These are phyloP conservation scores for Amylocystis lapponica DNA, from an alignment of 768 basidiomycete species.

Conservation along the genomic window DNA sequence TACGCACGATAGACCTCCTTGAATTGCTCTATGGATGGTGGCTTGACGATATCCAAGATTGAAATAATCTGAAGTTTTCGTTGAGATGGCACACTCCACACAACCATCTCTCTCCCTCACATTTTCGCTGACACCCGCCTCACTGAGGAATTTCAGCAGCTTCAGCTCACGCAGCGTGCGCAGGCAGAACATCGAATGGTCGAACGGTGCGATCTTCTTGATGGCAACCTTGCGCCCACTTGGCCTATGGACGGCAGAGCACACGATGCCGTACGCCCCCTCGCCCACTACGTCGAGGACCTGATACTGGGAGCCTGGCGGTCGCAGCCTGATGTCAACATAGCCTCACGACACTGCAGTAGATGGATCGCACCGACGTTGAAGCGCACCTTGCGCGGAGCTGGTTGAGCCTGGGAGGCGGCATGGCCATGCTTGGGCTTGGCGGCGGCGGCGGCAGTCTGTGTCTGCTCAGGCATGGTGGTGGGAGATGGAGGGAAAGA, in stretches of 20 bases:
- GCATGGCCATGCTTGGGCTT: conserved; percentile 43
- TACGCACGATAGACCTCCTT: conserved; percentile 76
- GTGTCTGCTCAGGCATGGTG: conserved; percentile 20
- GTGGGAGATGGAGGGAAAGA: conserved; percentile 3
- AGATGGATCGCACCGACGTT: conserved; percentile 59
- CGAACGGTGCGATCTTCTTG: conserved; percentile 93
- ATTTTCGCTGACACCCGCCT: conserved; percentile 87
- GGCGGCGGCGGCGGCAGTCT: conserved; percentile 14
- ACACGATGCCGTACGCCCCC: conserved; percentile 92
- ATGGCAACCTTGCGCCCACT: conserved; percentile 88
- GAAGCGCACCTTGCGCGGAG: conserved; percentile 82
- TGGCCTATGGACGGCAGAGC: conserved; percentile 75
- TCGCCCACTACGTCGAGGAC: conserved; percentile 87
- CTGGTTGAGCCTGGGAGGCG: conserved; percentile 39
- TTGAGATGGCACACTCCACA: neutral
- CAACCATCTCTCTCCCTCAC: conserved; percentile 32
- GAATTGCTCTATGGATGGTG: conserved; percentile 73
- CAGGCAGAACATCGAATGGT: conserved; percentile 90
- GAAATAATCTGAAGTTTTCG: conserved; percentile 73
- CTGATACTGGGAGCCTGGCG: conserved; percentile 47
- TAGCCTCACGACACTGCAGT: neutral
- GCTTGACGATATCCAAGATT: conserved; percentile 85
- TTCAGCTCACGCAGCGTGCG: conserved; percentile 55
- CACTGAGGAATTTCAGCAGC: conserved; percentile 71
- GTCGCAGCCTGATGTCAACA: neutral